Percentiles rank a stretch among this genome's conserved stretches.
Evolutionary conservation across 441 rosid species (phyloP).

Genomic region (Eruca vesicaria): DNA sequence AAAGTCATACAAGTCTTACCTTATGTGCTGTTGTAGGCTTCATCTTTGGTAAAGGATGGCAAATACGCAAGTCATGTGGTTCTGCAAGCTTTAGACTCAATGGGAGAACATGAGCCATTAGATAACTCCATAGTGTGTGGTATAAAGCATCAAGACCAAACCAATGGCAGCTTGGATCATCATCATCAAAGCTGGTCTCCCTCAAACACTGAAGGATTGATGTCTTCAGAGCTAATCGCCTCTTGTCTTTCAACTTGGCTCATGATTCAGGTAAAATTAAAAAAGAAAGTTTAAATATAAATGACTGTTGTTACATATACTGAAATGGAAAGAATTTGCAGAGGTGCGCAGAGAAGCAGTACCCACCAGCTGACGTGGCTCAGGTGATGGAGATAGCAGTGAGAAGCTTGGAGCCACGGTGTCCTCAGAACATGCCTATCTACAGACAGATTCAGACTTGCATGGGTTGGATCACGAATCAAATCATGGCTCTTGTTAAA

Average conservation of each 20-base stretch:
- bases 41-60: conserved; percentile 57
- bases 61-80: conserved; percentile 61
- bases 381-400: conserved; percentile 82
- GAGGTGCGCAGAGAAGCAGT: conserved; percentile 82
- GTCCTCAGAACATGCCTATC: conserved; percentile 70
- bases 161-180: conserved; percentile 28
- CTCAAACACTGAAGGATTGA: conserved; percentile 21
- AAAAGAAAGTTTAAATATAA: conserved; percentile 11
- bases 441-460: conserved; percentile 85
- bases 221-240: conserved; percentile 63
- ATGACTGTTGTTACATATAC: conserved; percentile 3
- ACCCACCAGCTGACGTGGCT: conserved; percentile 88
- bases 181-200: background rate
- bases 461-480: conserved; percentile 94
- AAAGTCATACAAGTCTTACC: background rate
- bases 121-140: conserved; percentile 17
- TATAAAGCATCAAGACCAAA: conserved; percentile 23
- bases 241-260: conserved; percentile 85
- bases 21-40: conserved; percentile 53
- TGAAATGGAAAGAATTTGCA: conserved; percentile 26
- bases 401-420: conserved; percentile 70
- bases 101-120: conserved; percentile 42
- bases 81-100: conserved; percentile 57
- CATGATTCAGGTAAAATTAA: conserved; percentile 78
- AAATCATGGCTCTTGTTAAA: conserved; percentile 75